These are phyloP conservation scores for Aspergillus glaucus DNA, from an alignment of 2,329 filamentous ascomycete species.

Conservation along the genomic window DNA sequence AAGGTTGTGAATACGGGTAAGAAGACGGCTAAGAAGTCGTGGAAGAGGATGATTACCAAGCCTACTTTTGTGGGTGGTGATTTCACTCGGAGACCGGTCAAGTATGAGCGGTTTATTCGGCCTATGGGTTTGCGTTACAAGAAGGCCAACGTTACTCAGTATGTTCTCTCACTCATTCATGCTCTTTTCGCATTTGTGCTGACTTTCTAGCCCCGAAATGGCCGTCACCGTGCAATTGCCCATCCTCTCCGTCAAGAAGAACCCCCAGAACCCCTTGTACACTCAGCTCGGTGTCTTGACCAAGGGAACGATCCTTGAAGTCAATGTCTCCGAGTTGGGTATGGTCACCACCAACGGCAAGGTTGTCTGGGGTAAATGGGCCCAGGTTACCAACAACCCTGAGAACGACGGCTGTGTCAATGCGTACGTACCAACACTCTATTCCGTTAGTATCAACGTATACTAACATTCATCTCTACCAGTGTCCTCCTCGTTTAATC, in stretches of 20 bases:
- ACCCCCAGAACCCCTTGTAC: slow-evolving; percentile 82
- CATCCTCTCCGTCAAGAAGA: slow-evolving; percentile 74
- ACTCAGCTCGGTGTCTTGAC: slow-evolving; percentile 87
- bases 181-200: slow-evolving; percentile 1
- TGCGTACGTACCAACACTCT: slow-evolving; percentile 33
- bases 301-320: slow-evolving; percentile 78
- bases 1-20: slow-evolving; percentile 93
- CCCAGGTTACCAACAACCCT: slow-evolving; percentile 45
- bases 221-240: slow-evolving; percentile 83
- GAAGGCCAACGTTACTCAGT: slow-evolving; percentile 61
- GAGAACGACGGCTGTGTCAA: slow-evolving; percentile 60
- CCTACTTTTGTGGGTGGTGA: slow-evolving; percentile 86
- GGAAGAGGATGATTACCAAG: slow-evolving; percentile 64
- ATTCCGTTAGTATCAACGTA: not conserved
- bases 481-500: not conserved
- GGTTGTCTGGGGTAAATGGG: slow-evolving; percentile 85
- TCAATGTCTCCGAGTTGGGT: slow-evolving; percentile 88
- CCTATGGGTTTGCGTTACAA: slow-evolving; percentile 76
- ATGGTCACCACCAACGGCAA: slow-evolving; percentile 87
- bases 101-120: slow-evolving; percentile 61
- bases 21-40: slow-evolving; percentile 80
- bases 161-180: slow-evolving; percentile 11
- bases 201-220: slow-evolving; percentile 54
- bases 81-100: slow-evolving; percentile 83
- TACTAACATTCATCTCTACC: not conserved